Base-by-base conservation (phyloP, 2,329 filamentous ascomycete genomes). In the Anisogramma anomala region DNA sequence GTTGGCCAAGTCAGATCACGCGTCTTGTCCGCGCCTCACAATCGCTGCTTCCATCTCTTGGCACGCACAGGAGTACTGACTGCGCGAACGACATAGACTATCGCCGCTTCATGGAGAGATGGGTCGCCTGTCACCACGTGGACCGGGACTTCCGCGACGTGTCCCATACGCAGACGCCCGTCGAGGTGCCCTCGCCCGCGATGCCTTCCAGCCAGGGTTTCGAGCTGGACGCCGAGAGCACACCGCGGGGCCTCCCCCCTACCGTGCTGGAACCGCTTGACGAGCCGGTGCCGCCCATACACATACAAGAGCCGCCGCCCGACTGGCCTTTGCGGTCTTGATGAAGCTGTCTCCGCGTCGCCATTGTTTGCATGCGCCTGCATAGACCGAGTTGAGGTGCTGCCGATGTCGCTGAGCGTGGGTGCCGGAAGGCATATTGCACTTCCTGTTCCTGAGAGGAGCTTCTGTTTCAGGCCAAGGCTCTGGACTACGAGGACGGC, bases 161-260 rank as follows among this genome's bases (percentile, higher is more conserved):
- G 19, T 58, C 66, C 1, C 68, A 68, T 40, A 66, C 67, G 3
- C 57, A 58, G 5, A 62, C 65, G 49, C 64, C 61, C 35, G 60
- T 67, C 41, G 67, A 71, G 52, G 52, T 71, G 8, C 64, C 66
- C 4, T 68, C 67, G 28, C 66, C 66, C 11, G 61, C 68, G 39
- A 62, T 70, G n/a, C 53, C 54, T 22, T 55, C 64, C 2, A 45
- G 48, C 8, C 45, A 47, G 13, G 48, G 33, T 10, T 42, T 30
- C 14, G 42, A 42, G 30, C 42, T 41, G 10, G 42, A 42, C 13
- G 38, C 38, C 11, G 31, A 33, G 7, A 33, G 33, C 9, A 15
- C 30, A 9, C 20, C 30, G 2, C 37, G 39, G 20, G 38, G 33
- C 34, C 52, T 63, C 10, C 52, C 57, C n/a, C n/a, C n/a, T 3